These are phyloP conservation scores for Prunus yedoensis DNA, from an alignment of 331 rosid species.

Conservation along the genomic window DNA sequence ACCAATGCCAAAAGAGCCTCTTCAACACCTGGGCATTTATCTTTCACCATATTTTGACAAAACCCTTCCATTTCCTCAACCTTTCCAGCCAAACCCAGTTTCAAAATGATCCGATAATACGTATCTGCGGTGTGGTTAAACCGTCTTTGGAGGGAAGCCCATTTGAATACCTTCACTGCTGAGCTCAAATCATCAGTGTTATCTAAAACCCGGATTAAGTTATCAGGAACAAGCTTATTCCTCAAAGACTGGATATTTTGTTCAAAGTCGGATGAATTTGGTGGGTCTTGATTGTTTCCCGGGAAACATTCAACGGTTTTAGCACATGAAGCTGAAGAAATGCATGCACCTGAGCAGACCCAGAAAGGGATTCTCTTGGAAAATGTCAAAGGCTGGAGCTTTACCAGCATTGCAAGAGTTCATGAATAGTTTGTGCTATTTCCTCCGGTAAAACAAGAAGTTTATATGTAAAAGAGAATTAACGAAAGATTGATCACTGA, in stretches of 20 bases:
- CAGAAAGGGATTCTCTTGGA: conserved; percentile 51
- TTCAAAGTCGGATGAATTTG: conserved; percentile 43
- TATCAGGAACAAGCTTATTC: conserved; percentile 56
- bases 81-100: conserved; percentile 74
- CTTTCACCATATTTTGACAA: conserved; percentile 58
- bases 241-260: conserved; percentile 48
- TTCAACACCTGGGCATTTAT: conserved; percentile 56
- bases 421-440: conserved; percentile 12
- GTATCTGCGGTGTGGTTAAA: conserved; percentile 58
- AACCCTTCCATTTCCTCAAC: conserved; percentile 59
- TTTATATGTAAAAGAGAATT: conserved; percentile 1
- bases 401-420: conserved; percentile 53
- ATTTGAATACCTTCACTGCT: conserved; percentile 67
- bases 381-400: conserved; percentile 47
- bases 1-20: conserved; percentile 53
- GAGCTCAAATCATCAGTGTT: conserved; percentile 54
- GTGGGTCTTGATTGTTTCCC: conserved; percentile 38
- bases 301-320: conserved; percentile 35
- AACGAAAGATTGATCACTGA: conserved; percentile 25
- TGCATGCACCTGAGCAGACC: conserved; percentile 35
- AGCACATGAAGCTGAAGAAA: conserved; percentile 51
- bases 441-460: not conserved
- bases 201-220: conserved; percentile 54
- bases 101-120: conserved; percentile 52
- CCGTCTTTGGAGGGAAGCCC: conserved; percentile 69